phyloP scores from a whole-genome alignment of 2,329 filamentous ascomycete species.

The Colletotrichum shisoi region DNA sequence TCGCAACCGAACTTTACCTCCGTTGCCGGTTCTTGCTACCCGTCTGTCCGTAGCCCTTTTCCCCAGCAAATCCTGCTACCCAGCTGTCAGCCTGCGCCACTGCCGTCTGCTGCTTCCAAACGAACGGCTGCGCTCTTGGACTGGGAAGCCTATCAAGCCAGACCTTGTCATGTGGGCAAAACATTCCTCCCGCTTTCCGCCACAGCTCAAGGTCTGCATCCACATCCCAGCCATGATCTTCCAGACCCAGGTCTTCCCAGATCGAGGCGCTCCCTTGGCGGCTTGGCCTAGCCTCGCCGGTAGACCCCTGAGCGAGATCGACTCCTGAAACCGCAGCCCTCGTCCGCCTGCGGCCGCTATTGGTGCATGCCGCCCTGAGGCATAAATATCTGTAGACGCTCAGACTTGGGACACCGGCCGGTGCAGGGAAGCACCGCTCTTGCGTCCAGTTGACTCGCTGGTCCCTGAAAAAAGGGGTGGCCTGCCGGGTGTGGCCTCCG shows the following conservation, averaged over 20 bases:
- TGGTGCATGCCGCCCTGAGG: constrained; percentile 36
- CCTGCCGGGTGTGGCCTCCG: constrained; percentile 31
- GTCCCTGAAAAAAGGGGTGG: constrained; percentile 32
- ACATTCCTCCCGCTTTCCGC: constrained; percentile 27
- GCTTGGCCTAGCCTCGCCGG: constrained; percentile 36
- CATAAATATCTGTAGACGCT: constrained; percentile 38
- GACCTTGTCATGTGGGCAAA: constrained; percentile 24
- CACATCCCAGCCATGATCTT: constrained; percentile 28
- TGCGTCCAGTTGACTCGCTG: constrained; percentile 33
- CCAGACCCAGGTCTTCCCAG: constrained; percentile 29
- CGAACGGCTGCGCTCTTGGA: constrained; percentile 26
- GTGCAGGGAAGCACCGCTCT: constrained; percentile 31
- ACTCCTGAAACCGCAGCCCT: constrained; percentile 40
- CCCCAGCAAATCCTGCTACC: neutral
- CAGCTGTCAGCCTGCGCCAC: constrained; percentile 24
- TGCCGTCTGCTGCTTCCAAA: constrained; percentile 23
- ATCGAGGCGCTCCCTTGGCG: constrained; percentile 23
- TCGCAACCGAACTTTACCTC: constrained; percentile 31
- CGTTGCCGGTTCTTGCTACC: constrained; percentile 17
- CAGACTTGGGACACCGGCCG: constrained; percentile 35
- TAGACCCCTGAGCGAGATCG: constrained; percentile 38
- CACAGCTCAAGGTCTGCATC: constrained; percentile 10
- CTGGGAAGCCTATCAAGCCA: constrained; percentile 21
- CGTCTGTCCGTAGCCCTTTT: constrained; percentile 13
- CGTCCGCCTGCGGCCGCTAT: constrained; percentile 31